phyloP scores from a whole-genome alignment of 257 asterid genomes.

The Solanum pinnatisectum region DNA sequence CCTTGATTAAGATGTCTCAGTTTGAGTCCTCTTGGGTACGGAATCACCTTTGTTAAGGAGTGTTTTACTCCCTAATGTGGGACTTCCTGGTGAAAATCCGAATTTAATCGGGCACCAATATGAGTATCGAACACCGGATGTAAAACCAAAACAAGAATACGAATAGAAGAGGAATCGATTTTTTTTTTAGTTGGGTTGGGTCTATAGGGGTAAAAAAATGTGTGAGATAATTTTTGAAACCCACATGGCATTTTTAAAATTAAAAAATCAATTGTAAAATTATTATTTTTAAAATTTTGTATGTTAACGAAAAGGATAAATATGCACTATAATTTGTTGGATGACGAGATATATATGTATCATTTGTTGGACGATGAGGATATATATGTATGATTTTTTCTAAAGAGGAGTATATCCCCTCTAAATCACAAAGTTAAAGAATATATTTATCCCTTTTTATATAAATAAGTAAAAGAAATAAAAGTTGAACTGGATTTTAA shows the following conservation, averaged over 20 bases:
- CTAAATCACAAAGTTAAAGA: background rate
- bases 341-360: too few species aligned
- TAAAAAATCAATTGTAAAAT: too few species aligned
- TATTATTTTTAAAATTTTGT: background rate
- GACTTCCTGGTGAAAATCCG: accelerated
- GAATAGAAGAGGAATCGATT: background rate
- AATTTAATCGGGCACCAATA: accelerated
- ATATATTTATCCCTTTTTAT: background rate
- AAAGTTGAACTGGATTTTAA: too few species aligned
- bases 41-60: background rate
- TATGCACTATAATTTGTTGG: too few species aligned
- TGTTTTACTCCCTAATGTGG: accelerated
- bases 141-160: too few species aligned
- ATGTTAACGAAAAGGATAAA: too few species aligned
- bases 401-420: background rate
- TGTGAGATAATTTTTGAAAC: too few species aligned
- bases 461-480: too few species aligned
- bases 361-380: too few species aligned
- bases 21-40: background rate
- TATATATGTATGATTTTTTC: background rate
- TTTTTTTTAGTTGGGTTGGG: background rate
- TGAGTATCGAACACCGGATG: accelerated
- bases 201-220: too few species aligned
- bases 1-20: background rate
- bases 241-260: background rate